Conservation (phyloP, 306 rosid species). For the Bauhinia variegata region DNA sequence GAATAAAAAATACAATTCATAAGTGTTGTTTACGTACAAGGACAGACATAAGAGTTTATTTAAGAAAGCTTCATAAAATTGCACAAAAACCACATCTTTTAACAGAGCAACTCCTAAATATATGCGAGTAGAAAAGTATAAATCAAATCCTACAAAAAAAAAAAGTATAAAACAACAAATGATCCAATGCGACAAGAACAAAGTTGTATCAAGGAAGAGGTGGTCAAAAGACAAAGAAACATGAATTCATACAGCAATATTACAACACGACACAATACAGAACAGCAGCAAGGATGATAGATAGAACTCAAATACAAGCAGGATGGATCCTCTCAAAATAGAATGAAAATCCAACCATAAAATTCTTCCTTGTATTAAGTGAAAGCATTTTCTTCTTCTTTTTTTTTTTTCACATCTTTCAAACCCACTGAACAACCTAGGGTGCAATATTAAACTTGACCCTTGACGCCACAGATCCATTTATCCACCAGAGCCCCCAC, state of each 20-base stretch:
- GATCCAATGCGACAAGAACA: neutral
- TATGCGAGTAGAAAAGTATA: neutral
- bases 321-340: constrained; percentile 33
- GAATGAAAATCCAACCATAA: constrained; percentile 35
- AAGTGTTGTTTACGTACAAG: too few relatives aligned
- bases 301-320: constrained; percentile 30
- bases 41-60: too few relatives aligned
- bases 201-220: neutral
- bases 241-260: too few relatives aligned
- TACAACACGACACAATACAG: constrained; percentile 18
- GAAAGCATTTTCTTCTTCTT: too few relatives aligned
- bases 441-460: constrained; percentile 15
- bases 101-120: neutral
- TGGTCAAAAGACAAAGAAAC: constrained; percentile 9
- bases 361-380: constrained; percentile 26
- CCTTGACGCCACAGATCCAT: constrained; percentile 12
- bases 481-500: neutral
- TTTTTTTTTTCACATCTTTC: constrained; percentile 39
- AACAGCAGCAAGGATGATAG: constrained; percentile 30
- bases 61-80: too few relatives aligned
- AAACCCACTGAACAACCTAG: constrained; percentile 32
- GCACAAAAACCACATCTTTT: neutral
- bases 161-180: neutral
- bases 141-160: too few relatives aligned
- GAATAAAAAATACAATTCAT: too few relatives aligned